These are phyloP conservation scores for Murraya koenigii DNA, from an alignment of 345 rosid species.

Conservation along the genomic window DNA sequence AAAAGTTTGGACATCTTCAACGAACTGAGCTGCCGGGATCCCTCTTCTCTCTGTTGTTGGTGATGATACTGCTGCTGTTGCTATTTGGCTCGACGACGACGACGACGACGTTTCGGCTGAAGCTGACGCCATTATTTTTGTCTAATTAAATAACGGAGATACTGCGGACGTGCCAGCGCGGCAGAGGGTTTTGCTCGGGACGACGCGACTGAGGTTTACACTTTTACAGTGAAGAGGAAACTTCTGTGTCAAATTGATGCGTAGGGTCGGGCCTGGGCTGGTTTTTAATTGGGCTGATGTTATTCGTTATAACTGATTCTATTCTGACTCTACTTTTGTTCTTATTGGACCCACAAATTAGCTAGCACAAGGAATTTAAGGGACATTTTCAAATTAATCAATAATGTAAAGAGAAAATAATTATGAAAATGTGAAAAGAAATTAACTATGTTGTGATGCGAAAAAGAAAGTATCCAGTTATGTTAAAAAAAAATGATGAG, in stretches of 20 bases:
- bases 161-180: background rate
- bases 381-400: background rate
- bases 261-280: background rate
- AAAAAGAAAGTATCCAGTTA: no score
- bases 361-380: background rate
- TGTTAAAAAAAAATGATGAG: no score
- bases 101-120: constrained; percentile 18
- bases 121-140: constrained; percentile 26
- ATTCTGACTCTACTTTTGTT: background rate
- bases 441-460: no score
- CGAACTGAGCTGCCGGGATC: constrained; percentile 84
- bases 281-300: background rate
- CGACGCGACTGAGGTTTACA: no score
- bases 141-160: background rate
- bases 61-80: background rate
- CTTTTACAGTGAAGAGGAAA: no score
- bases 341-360: background rate
- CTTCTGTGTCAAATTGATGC: no score
- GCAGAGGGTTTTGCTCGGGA: background rate
- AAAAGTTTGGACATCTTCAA: constrained; percentile 73
- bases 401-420: background rate
- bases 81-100: constrained; percentile 9
- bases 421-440: background rate
- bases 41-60: constrained; percentile 75
- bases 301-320: no score